Percentiles rank a stretch among this genome's conserved stretches.
These are phyloP conservation scores for Aeminium ludgeri DNA, from an alignment of 495 filamentous ascomycete species.

Conservation along the genomic window DNA sequence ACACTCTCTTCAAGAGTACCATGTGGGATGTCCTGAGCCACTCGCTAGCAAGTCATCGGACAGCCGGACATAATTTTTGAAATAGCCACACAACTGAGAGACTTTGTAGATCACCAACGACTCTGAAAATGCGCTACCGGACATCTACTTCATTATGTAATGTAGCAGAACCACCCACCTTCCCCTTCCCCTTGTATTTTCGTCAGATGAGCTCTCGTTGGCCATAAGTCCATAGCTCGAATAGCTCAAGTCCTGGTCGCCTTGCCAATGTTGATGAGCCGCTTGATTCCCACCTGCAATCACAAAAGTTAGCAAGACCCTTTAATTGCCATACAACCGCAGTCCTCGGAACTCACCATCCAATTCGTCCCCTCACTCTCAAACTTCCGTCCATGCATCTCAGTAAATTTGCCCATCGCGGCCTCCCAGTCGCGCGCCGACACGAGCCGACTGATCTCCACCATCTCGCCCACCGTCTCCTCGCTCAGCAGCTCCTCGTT, in stretches of 20 bases:
- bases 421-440: conserved; percentile 54
- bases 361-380: conserved; percentile 71
- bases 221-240: too few species aligned
- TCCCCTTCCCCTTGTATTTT: too few species aligned
- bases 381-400: conserved; percentile 65
- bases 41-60: too few species aligned
- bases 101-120: too few species aligned
- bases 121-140: too few species aligned
- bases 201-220: too few species aligned
- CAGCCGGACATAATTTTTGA: too few species aligned
- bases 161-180: too few species aligned
- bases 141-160: too few species aligned
- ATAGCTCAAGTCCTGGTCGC: conserved; percentile 1
- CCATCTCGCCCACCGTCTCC: conserved; percentile 60
- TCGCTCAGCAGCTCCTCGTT: conserved; percentile 76
- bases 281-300: conserved; percentile 72
- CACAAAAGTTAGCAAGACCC: conserved; percentile 3
- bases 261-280: conserved; percentile 81
- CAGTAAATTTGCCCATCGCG: conserved; percentile 59
- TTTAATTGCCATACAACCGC: not conserved
- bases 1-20: too few species aligned
- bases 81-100: too few species aligned
- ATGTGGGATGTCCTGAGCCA: too few species aligned
- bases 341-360: conserved; percentile 55
- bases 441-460: conserved; percentile 48